Base-by-base conservation (phyloP, 2,329 filamentous ascomycete genomes). In the Colletotrichum salicis region DNA sequence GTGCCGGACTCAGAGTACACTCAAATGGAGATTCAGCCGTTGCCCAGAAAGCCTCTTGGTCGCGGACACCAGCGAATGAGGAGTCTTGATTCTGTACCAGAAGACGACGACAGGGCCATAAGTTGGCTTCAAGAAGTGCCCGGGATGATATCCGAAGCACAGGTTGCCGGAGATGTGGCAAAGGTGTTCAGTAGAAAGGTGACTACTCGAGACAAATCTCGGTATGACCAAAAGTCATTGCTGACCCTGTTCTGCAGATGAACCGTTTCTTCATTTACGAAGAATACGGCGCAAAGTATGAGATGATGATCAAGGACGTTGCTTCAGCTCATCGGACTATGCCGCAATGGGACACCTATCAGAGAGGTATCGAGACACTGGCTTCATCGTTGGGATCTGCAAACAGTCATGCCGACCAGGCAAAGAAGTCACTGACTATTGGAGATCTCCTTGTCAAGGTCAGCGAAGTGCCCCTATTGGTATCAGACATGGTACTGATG, bases 391-490 rank as follows among this genome's bases (percentile, higher is more conserved):
- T 97, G 29, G 88, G 90, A 19, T 92, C 95, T 0, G 86, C 89
- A n/a, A 91, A 92, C 70, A 89, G 86, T 70, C 87, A 89, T 64
- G 85, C 87, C 37, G 86, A 89, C 19, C 87, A 90, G 67, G 86
- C 88, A 35, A 94, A 89, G 77, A 97, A 94, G 78, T 93, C 94
- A 2, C 84, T 97, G 74, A 95, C 93, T 1, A 89, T 98, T 74
- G 90, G 91, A 60, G 96, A 98, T 81, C 86, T 98, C 5, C 86
- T 98, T 67, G 95, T 98, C 75, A 98, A 98, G 89, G 95, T 94
- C 76, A 74, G 81, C 59, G 41, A 37, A 45, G 61, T 33, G 22
- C n/a, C 15, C 19, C 22, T 48, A 24, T 8, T 13, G 24, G 10
- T 4, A 22, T 41, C 37, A n/a, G 48, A 4, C 19, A 61, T 58